Base-by-base conservation (phyloP, 2,329 filamentous ascomycete species). In the Cordyceps farinosa region DNA sequence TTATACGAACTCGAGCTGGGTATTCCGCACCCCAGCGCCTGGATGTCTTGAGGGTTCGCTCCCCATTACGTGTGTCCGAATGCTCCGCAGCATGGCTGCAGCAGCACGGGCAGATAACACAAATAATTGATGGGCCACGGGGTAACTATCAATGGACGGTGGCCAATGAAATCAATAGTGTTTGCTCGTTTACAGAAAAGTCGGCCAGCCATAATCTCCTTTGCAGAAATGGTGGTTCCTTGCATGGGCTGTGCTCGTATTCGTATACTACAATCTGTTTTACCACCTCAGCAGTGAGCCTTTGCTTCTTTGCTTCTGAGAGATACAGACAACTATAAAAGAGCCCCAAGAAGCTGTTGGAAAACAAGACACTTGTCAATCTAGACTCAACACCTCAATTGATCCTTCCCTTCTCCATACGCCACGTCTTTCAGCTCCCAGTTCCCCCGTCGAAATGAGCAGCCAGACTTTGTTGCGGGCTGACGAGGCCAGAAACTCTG, bases 401-500 rank as follows among this genome's bases (percentile, higher is more conserved):
- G 9, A 44, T 29, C 30, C 22, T 29, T 22, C 40, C 27, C 11
- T 32, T 45, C 50, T 40, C 0, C 22, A 30, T 22, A 1, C 22
- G 22, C 3, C 15, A 27, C 22, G 13, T 11, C 32, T 30, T 15
- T 40, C 13, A 1, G 1, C 2, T 32, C 5, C 44, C 27, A 3
- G 10, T 48, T 27, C 17, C 3, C 5, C 29, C 9, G 30, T 40
- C 27, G 8, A 27, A 40, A 72, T 72, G 71, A 68, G 71, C 13
- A 69, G 54, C 13, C 66, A 67, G n/a, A 66, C 74, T 32, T 86
- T 96, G 71, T 90, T 96, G 80, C 79, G 82, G 70, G 90, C 95
- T 77, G 86, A 96, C 73, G 88, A 92, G 75, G 75, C 79, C 70
- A 90, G 89, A 68, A 91, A 96, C 88, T 89, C 90, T 64, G 88